Evolutionary conservation across 768 basidiomycete genomes (phyloP), one percentile per base, ranked within the genome.

Genomic region (Scleroderma bovista): DNA sequence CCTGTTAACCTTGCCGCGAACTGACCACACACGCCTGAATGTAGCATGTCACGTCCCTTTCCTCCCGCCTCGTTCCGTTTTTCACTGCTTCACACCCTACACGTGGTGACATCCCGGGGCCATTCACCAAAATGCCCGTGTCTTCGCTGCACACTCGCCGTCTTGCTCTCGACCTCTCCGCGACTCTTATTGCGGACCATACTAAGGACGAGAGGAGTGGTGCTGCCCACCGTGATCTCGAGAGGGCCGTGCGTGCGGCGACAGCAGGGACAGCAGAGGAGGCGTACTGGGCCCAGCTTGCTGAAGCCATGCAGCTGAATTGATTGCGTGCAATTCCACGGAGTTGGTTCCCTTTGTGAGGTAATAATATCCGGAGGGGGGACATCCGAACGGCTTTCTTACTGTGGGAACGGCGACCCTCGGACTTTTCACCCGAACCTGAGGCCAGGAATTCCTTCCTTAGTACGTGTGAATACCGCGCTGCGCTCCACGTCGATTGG

Each of bases 41-140:
- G 29, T 64, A 84, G 83, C 64, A 71, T n/a, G 63, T 80, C 55
- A 42, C 67, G 34, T 29, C 16, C 6, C 24, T 43, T 2, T 43
- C 20, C 16, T 23, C 41, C 15, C 41, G 44, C 29, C 44, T 60
- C 72, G 40, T 65, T 92, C 92, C 93, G 17, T 96, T 83, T 69
- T 97, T 96, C 69, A 74, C 73, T 59, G 75, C 94, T 40, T 71
- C 68, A 10, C 93, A 96, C 63, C 74, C 88, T n/a, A 70, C 71
- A 24, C 86, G 83, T 43, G 93, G 93, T 9, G 70, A 74, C 48
- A 60, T 93, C 29, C 69, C 71, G 15, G 95, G 94, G 0, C 94
- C 94, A 20, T 97, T 83, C 69, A 66, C 71, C 46, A 86, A 80
- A 62, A 69, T 96, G n/a, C 76, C 80, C 13, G 32, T 50, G 2